phyloP scores from a whole-genome alignment of 495 filamentous ascomycete genomes.

The Penicillium chermesinum region DNA sequence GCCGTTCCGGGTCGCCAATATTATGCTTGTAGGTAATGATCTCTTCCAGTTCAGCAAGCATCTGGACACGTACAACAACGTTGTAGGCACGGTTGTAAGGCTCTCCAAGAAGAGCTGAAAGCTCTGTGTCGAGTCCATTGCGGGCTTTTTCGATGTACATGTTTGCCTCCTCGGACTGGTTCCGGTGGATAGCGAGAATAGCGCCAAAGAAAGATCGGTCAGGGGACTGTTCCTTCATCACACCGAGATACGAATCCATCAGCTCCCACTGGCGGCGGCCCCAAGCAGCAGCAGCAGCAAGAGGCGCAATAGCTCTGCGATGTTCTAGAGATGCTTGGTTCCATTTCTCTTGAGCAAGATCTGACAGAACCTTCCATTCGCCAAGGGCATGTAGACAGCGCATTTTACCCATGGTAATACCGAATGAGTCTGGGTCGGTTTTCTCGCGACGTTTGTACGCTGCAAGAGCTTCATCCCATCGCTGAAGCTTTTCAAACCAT shows the following conservation, averaged over 20 bases:
- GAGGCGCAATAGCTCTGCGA: constrained; percentile 78
- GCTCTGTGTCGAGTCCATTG: constrained; percentile 88
- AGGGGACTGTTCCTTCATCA: constrained; percentile 88
- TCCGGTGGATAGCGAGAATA: constrained; percentile 87
- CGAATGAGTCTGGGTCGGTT: constrained; percentile 70
- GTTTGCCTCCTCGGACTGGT: constrained; percentile 84
- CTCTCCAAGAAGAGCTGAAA: constrained; percentile 90
- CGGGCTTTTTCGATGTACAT: constrained; percentile 84
- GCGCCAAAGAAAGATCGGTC: constrained; percentile 97
- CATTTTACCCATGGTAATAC: constrained; percentile 99
- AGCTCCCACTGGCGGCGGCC: constrained; percentile 92
- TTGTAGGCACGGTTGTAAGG: constrained; percentile 95
- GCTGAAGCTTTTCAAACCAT: constrained; percentile 97
- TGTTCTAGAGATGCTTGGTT: constrained; percentile 76
- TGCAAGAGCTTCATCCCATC: constrained; percentile 95
- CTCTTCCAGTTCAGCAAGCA: constrained; percentile 97
- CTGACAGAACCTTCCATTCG: constrained; percentile 90
- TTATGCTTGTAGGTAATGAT: constrained; percentile 97
- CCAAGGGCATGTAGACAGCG: constrained; percentile 94
- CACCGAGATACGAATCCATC: constrained; percentile 92
- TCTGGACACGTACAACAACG: constrained; percentile 93
- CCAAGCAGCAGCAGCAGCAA: constrained; percentile 97
- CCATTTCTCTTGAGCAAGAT: constrained; percentile 89
- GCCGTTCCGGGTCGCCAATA: constrained; percentile 68
- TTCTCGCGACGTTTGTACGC: constrained; percentile 78